Evolutionary conservation across 2,329 filamentous ascomycete species (phyloP), one percentile per base, ranked within the genome.

Genomic region (Diaporthe citriasiana): DNA sequence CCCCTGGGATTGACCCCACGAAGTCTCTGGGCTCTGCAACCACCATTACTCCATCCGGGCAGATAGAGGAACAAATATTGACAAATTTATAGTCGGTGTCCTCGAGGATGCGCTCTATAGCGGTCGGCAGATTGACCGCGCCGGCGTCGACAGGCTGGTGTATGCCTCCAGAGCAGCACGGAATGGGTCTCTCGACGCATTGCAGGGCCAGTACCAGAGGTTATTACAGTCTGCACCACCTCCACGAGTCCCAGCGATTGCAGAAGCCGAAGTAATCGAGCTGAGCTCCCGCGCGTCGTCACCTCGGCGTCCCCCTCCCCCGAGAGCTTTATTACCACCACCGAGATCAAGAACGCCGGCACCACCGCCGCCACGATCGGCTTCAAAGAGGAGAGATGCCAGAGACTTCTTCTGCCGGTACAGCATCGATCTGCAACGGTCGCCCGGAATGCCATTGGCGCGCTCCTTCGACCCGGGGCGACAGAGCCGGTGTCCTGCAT

Each of bases 91-190:
- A 68, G 63, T 84, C 73, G 77, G 77, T n/a, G 77, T 84, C 55
- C 79, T 84, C 15, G 80, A 84, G 68, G 82, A 83, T 13, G 82
- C 82, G 7, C 78, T 84, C 33, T 72, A 78, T 30, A 81, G 79
- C 38, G 82, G 81, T 5, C 76, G 76, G 1, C 76, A 76, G 8
- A 78, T 78, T 13, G 82, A 84, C 73, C 71, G 71, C 57, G 60
- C 60, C 40, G 53, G 71, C 33, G 76, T 82, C 65, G 73, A 78
- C 50, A 76, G 72, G 42, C 79, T 84, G 19, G 78, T 81, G 40
- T 79, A 81, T 35, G 82, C 82, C 0, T 81, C 81, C 1, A 77
- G 80, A 27, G 80, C 81, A 22, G 82, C 82, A 4, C 80, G 82
- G 4, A 78, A 82, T 15, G 80, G 81, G 42, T 82, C 80, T 66